phyloP scores from a whole-genome alignment of 805 yeast genomes.

The Sungouiozyma ichnusensis region DNA sequence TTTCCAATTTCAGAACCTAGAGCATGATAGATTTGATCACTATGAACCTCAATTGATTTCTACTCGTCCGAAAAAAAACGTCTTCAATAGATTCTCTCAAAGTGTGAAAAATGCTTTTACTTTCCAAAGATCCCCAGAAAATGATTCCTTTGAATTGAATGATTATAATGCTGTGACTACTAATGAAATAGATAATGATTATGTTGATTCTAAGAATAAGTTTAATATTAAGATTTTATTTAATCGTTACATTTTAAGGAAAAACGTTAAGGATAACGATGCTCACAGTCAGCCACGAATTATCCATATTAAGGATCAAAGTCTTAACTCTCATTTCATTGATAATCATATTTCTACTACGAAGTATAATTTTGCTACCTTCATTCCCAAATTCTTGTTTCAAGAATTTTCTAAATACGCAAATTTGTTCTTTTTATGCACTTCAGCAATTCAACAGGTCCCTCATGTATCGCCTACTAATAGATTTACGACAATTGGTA shows the following conservation, averaged over 20 bases:
- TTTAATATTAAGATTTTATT: constrained; percentile 32
- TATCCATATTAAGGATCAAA: constrained; percentile 57
- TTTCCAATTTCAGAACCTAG: constrained; percentile 8
- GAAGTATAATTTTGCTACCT: constrained; percentile 87
- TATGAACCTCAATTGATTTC: constrained; percentile 9
- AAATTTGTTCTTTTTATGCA: constrained; percentile 82
- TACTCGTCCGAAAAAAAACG: constrained; percentile 8
- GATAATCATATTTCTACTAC: constrained; percentile 91
- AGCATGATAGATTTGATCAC: constrained; percentile 3
- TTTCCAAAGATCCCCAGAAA: constrained; percentile 4
- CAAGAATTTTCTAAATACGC: constrained; percentile 98
- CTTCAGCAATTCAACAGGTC: constrained; percentile 91
- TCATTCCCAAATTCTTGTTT: constrained; percentile 84
- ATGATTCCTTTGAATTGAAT: constrained; percentile 23
- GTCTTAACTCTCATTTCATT: constrained; percentile 46
- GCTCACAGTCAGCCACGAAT: constrained; percentile 42
- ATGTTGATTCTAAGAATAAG: constrained; percentile 26
- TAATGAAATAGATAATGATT: constrained; percentile 17
- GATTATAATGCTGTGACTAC: constrained; percentile 18
- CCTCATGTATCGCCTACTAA: constrained; percentile 96
- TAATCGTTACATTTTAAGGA: constrained; percentile 28
- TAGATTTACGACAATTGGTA: constrained; percentile 89
- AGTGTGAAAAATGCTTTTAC: constrained; percentile 13
- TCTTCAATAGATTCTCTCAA: constrained; percentile 13
- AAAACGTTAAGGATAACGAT: constrained; percentile 8